Evolutionary conservation across 2,329 filamentous ascomycete genomes (phyloP).

Genomic region (Lachnum nothofagi): DNA sequence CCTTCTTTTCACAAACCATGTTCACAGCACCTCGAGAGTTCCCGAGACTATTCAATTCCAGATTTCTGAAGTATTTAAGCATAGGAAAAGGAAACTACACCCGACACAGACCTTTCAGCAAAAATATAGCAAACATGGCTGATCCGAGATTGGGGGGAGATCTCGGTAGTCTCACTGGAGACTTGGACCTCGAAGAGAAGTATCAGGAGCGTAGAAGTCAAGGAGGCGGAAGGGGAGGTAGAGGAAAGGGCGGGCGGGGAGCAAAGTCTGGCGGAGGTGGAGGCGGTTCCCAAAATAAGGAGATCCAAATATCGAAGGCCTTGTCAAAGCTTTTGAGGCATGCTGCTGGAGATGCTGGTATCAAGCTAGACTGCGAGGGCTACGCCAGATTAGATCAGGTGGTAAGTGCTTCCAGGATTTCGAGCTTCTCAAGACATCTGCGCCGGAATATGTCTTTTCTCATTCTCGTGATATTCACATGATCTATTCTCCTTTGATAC

Average conservation of each 20-base stretch:
- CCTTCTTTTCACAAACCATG: neutral
- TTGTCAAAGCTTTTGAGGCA: constrained; percentile 33
- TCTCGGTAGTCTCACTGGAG: constrained; percentile 3
- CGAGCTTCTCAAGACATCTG: too few relatives aligned
- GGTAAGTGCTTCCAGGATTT: constrained; percentile 45
- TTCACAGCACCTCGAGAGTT: neutral
- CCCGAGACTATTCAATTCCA: neutral
- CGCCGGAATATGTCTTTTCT: neutral
- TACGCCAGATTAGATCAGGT: constrained; percentile 55
- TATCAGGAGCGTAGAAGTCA: constrained; percentile 1
- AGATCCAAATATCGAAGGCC: constrained; percentile 31
- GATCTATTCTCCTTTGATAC: neutral
- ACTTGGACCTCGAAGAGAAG: constrained; percentile 3
- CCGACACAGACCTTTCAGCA: neutral
- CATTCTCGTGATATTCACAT: constrained; percentile 7
- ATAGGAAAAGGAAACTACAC: neutral
- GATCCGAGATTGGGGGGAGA: constrained; percentile 2
- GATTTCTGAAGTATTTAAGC: neutral
- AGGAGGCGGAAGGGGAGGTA: constrained; percentile 5
- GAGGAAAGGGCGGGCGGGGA: constrained; percentile 8
- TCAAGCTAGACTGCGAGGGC: constrained; percentile 54
- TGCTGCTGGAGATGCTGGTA: constrained; percentile 45
- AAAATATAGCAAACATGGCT: constrained; percentile 6
- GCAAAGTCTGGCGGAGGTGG: constrained; percentile 16
- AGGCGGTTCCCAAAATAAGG: constrained; percentile 21